These are phyloP conservation scores for Malbranchea cinnamomea DNA, from an alignment of 2,329 filamentous ascomycete species.

Conservation along the genomic window DNA sequence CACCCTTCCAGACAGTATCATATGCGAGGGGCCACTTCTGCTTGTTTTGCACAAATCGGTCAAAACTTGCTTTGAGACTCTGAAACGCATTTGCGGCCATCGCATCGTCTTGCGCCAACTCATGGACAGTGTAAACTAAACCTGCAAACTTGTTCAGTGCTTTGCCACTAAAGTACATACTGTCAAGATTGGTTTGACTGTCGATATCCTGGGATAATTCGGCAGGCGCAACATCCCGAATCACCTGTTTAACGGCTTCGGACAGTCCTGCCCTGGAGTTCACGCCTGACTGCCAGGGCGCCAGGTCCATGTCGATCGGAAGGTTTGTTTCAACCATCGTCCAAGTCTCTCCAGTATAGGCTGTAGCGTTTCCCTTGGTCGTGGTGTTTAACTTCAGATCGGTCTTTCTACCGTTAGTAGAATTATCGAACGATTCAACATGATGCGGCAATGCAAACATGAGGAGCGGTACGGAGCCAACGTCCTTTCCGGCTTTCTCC, in stretches of 20 bases:
- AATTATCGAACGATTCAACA: conserved; percentile 52
- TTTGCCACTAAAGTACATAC: conserved; percentile 90
- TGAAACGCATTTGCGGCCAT: conserved; percentile 44
- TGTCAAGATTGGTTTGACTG: conserved; percentile 59
- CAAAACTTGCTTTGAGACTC: conserved; percentile 52
- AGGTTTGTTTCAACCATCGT: conserved; percentile 62
- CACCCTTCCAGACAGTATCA: conserved; percentile 55
- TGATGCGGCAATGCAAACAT: conserved; percentile 90
- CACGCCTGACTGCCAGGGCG: conserved; percentile 52
- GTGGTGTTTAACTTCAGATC: conserved; percentile 56
- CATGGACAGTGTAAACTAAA: conserved; percentile 49
- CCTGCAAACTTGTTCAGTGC: conserved; percentile 63
- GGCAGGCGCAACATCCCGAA: conserved; percentile 47
- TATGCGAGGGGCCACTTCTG: conserved; percentile 48
- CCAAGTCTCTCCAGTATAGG: conserved; percentile 58
- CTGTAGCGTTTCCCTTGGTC: conserved; percentile 68
- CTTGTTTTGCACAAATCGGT: conserved; percentile 49
- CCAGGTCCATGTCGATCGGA: conserved; percentile 59
- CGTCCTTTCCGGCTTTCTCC: conserved; percentile 50
- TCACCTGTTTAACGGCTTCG: conserved; percentile 39
- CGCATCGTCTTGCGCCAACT: conserved; percentile 44
- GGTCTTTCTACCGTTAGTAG: conserved; percentile 35
- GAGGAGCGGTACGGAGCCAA: conserved; percentile 43
- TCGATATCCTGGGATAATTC: conserved; percentile 66
- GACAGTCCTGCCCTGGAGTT: conserved; percentile 27